Conservation (phyloP, 2,329 filamentous ascomycete species). For the Phaeosphaeriaceae sp. region DNA sequence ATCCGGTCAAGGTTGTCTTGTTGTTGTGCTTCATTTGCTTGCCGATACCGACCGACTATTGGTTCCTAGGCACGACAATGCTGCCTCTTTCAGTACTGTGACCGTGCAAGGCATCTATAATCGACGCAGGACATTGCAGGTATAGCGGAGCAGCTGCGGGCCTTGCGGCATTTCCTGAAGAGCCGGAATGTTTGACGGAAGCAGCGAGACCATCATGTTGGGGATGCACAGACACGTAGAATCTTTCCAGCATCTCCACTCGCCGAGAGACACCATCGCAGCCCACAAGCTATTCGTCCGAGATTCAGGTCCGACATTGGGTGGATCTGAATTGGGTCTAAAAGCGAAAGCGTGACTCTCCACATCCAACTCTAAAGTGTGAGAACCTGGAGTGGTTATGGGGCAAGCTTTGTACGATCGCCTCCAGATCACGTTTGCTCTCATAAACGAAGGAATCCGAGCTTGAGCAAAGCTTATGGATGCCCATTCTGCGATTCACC, state of each 20-base stretch:
- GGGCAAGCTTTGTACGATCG: neutral
- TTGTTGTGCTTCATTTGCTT: neutral
- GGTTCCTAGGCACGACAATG: neutral
- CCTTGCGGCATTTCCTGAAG: slow-evolving; percentile 14
- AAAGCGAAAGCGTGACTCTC: neutral
- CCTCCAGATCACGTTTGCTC: neutral
- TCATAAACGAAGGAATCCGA: neutral
- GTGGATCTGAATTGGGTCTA: neutral
- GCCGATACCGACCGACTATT: neutral
- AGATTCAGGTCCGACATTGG: neutral
- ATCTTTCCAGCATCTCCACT: slow-evolving; percentile 14
- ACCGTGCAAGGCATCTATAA: neutral
- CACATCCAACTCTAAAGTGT: neutral
- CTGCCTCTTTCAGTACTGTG: neutral
- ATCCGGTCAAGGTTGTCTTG: neutral
- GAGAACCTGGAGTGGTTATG: neutral
- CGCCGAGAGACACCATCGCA: slow-evolving; percentile 8
- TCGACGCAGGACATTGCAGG: neutral
- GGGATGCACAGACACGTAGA: slow-evolving; percentile 14
- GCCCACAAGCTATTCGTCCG: slow-evolving; percentile 7
- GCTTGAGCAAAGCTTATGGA: neutral
- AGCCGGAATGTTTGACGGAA: slow-evolving; percentile 10
- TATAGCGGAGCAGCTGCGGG: neutral
- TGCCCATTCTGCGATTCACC: neutral
- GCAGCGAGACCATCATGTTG: slow-evolving; percentile 6